Evolutionary conservation across 1,284 basidiomycete genomes (phyloP).

Genomic region (Microbotryum intermedium): DNA sequence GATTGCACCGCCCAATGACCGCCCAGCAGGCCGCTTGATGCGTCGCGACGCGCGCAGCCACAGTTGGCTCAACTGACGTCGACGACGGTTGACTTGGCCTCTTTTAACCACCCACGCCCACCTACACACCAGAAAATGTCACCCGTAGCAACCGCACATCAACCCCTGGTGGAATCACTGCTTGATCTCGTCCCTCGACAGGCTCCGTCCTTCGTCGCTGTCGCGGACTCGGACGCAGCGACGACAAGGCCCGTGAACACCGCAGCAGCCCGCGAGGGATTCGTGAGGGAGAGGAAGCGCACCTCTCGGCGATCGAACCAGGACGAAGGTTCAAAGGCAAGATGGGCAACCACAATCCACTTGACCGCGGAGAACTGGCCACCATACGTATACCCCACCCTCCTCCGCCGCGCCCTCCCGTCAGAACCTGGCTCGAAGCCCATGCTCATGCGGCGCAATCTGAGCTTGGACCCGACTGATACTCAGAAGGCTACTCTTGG

Average conservation of each 20-base stretch:
- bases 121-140: too few species aligned
- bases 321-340: too few species aligned
- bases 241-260: neutral
- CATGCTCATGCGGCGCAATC: neutral
- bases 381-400: neutral
- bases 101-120: too few species aligned
- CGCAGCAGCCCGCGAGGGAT: too few species aligned
- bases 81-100: too few species aligned
- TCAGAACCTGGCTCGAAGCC: too few species aligned
- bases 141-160: neutral
- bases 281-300: neutral
- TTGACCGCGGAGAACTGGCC: neutral
- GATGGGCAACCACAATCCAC: neutral
- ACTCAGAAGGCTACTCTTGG: slow-evolving; percentile 64
- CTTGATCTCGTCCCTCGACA: slow-evolving; percentile 4
- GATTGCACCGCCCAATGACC: too few species aligned
- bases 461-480: slow-evolving; percentile 32
- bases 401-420: too few species aligned
- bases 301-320: neutral
- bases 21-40: too few species aligned
- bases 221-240: neutral
- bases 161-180: neutral
- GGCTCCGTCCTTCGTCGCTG: neutral
- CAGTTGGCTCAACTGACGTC: too few species aligned
- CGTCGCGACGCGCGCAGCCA: too few species aligned